These are phyloP conservation scores for Kwoniella dejecticola DNA, from an alignment of 768 basidiomycete species.

Conservation along the genomic window DNA sequence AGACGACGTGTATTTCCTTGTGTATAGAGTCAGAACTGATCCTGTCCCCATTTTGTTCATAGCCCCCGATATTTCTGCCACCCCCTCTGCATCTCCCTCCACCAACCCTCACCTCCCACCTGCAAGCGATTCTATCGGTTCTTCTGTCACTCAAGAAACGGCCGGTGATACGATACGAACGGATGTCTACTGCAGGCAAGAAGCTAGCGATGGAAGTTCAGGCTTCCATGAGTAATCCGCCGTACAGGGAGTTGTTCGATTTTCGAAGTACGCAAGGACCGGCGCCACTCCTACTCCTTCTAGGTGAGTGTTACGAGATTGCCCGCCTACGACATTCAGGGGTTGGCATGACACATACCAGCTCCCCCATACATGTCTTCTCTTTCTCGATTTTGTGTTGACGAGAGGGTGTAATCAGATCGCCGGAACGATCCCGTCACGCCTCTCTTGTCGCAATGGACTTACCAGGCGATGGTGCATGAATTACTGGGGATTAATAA, in stretches of 20 bases:
- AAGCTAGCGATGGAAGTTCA: constrained; percentile 84
- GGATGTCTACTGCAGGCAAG: constrained; percentile 87
- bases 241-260: constrained; percentile 78
- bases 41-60: no score
- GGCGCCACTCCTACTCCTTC: constrained; percentile 77
- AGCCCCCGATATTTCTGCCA: constrained; percentile 55
- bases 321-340: background rate
- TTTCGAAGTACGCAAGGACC: constrained; percentile 85
- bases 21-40: no score
- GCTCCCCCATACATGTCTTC: no score
- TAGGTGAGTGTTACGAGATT: constrained; percentile 59
- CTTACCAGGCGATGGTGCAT: constrained; percentile 99
- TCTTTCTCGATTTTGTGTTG: background rate
- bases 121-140: constrained; percentile 79
- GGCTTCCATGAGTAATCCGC: constrained; percentile 71
- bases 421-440: constrained; percentile 96
- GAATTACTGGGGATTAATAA: constrained; percentile 91
- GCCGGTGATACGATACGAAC: constrained; percentile 89
- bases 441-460: constrained; percentile 95
- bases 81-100: constrained; percentile 47
- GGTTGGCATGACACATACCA: constrained; percentile 2
- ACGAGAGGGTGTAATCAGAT: no score
- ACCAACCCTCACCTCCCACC: constrained; percentile 70
- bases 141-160: constrained; percentile 94
- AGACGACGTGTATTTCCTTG: no score